phyloP scores from a whole-genome alignment of 306 rosid species.

The Rubus idaeus region DNA sequence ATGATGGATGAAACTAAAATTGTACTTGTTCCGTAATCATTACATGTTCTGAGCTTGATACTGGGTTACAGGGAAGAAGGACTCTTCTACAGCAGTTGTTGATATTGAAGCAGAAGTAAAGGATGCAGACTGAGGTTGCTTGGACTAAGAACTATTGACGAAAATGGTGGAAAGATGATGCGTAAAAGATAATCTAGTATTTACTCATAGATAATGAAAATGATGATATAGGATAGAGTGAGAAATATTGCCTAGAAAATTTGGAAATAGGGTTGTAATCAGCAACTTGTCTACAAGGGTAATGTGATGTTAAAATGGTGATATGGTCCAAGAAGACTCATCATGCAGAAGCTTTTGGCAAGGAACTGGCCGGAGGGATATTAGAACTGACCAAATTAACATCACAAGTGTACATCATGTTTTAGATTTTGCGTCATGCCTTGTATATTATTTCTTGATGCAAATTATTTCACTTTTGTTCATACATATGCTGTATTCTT shows the following conservation, averaged over 20 bases:
- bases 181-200: background rate
- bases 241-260: background rate
- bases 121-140: constrained; percentile 69
- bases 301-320: background rate
- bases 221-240: background rate
- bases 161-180: background rate
- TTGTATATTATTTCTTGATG: constrained; percentile 28
- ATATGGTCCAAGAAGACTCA: background rate
- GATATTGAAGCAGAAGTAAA: constrained; percentile 92
- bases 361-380: background rate
- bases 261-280: background rate
- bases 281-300: background rate
- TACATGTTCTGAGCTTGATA: constrained; percentile 8
- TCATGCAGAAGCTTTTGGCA: background rate
- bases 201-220: background rate
- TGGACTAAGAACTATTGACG: background rate
- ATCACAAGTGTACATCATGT: constrained; percentile 41
- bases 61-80: constrained; percentile 58
- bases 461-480: background rate
- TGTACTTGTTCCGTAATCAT: background rate
- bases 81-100: constrained; percentile 58
- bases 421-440: constrained; percentile 45
- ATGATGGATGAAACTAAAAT: background rate
- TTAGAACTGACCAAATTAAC: constrained; percentile 15
- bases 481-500: background rate